phyloP scores from a whole-genome alignment of 495 filamentous ascomycete genomes.

The Bacidia rubella region DNA sequence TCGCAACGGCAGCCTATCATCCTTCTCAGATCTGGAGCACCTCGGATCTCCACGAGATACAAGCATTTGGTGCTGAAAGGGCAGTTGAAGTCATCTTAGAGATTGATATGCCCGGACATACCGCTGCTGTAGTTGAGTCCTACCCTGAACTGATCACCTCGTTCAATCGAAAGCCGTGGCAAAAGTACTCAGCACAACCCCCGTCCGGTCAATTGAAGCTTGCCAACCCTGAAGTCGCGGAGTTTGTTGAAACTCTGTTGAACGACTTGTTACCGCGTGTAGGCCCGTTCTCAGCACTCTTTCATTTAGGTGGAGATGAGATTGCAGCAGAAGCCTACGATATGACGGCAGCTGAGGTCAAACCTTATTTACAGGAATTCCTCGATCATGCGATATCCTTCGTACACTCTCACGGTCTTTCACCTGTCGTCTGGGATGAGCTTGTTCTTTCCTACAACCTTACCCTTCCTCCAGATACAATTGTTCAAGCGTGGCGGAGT shows the following conservation, averaged over 20 bases:
- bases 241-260: conserved; percentile 54
- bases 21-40: conserved; percentile 48
- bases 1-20: conserved; percentile 52
- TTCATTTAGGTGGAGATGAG: conserved; percentile 75
- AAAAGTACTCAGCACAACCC: conserved; percentile 53
- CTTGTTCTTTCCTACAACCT: conserved; percentile 63
- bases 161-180: conserved; percentile 47
- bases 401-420: conserved; percentile 41
- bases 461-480: conserved; percentile 33
- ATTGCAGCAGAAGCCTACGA: conserved; percentile 58
- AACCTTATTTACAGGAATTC: conserved; percentile 58
- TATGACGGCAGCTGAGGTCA: conserved; percentile 54
- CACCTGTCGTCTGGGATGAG: conserved; percentile 69
- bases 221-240: conserved; percentile 48
- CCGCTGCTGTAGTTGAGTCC: conserved; percentile 43
- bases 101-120: conserved; percentile 72
- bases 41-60: conserved; percentile 42
- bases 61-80: conserved; percentile 48
- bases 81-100: conserved; percentile 63
- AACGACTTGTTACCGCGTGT: conserved; percentile 61
- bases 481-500: too few species aligned
- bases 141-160: conserved; percentile 63
- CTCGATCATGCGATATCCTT: conserved; percentile 47
- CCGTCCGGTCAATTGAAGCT: conserved; percentile 63
- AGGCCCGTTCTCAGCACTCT: conserved; percentile 48